Base-by-base conservation (phyloP, 371 early-diverging fungal species). In the Capniomyces stellatus region DNA sequence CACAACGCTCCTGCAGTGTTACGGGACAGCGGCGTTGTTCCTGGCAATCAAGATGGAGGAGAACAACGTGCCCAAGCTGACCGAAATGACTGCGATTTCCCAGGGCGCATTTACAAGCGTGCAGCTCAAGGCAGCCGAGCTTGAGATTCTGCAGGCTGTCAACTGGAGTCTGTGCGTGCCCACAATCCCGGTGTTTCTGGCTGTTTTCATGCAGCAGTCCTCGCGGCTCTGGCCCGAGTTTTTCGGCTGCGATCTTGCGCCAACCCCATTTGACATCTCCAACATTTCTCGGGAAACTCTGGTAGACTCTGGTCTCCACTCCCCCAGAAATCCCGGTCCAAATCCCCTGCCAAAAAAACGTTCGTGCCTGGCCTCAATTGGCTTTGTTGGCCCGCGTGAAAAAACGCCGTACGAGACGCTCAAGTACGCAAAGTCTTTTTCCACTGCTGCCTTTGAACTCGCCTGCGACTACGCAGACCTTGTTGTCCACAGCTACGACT, bases 11-110 rank as follows among this genome's bases (percentile, higher is more conserved):
- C 62, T 69, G 22, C 69, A 69, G 43, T 67, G 67, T 57, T 59
- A 59, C 44, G 69, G 62, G 31, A 61, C 64, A 3, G 69, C 69
- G 0, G 63, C 64, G 31, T 58, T 69, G 46, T 64, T 62, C 15
- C 22, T 69, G 4, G 69, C 69, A 4, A 64, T 67, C 51, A 69
- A 69, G 55, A 54, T 59, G 15, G 69, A 69, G 46, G 69, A 69
- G 60, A 56, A 58, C 46, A 54, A 54, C 23, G 55, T 44, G 54
- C 69, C 69, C 30, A 54, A 63, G 42, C 59, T 69, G 29, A 22
- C 46, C 8, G 68, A 67, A 40, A 58, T 69, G 12, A 59, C 64
- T 1, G 64, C 56, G 35, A 54, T 68, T 40, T 61, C 64, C 39
- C 52, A 58, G 44, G 69, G 58, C 23, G 67, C 69, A 8, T 69